Evolutionary conservation across 2,329 filamentous ascomycete genomes (phyloP).

Genomic region (Aspergillus neoniger): DNA sequence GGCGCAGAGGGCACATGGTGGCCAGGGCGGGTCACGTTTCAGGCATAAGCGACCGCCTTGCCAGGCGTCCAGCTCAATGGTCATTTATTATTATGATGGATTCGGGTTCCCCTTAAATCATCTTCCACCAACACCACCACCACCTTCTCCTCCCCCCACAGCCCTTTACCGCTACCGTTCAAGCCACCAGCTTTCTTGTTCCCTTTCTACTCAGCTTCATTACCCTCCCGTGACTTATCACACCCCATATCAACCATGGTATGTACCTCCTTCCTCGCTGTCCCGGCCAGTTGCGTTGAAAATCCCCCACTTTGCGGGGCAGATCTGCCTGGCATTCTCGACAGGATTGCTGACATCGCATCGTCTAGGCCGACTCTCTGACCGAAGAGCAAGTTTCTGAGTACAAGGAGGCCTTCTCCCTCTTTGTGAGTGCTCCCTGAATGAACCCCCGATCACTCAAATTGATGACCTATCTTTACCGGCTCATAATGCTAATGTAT

Average conservation of each 20-base stretch:
- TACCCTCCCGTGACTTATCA: constrained; percentile 3
- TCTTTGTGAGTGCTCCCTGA: constrained; percentile 76
- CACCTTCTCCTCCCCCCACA: constrained; percentile 24
- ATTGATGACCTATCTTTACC: background rate
- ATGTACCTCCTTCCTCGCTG: constrained; percentile 15
- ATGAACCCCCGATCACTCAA: background rate
- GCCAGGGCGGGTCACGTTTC: constrained; percentile 26
- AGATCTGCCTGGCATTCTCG: constrained; percentile 23
- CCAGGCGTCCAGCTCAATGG: constrained; percentile 22
- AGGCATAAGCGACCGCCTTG: constrained; percentile 25
- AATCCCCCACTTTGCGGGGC: constrained; percentile 40
- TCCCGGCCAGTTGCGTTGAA: constrained; percentile 17
- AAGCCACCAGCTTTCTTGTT: constrained; percentile 14
- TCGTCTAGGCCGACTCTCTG: constrained; percentile 83
- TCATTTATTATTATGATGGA: constrained; percentile 20
- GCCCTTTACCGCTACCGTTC: constrained; percentile 11
- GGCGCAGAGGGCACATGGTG: constrained; percentile 10
- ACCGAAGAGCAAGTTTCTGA: constrained; percentile 99
- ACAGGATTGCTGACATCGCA: constrained; percentile 31
- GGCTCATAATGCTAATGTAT: constrained; percentile 22
- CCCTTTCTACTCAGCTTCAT: constrained; percentile 14
- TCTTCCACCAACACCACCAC: constrained; percentile 17
- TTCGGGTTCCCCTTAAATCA: constrained; percentile 27
- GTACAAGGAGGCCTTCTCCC: constrained; percentile 99
- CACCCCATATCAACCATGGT: constrained; percentile 34